Percentiles rank a stretch among this genome's conserved stretches.
Conservation (phyloP, 2,329 filamentous ascomycete genomes). For the Aspergillus viridinutans region DNA sequence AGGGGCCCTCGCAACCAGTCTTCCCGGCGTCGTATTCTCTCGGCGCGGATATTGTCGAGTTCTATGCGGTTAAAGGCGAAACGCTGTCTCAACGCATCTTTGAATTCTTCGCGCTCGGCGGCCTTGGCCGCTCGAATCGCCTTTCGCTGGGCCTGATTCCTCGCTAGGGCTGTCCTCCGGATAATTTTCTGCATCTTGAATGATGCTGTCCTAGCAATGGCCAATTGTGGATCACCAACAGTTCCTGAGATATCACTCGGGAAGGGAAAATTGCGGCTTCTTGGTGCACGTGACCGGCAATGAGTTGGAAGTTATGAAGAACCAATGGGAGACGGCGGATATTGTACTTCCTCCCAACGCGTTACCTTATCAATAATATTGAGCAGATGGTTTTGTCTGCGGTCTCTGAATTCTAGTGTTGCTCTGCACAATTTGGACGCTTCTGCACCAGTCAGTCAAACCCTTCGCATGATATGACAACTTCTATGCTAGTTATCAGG, state of each 20-base stretch:
- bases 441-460: background rate
- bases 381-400: background rate
- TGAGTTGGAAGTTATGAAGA: background rate
- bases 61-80: slow-evolving; percentile 31
- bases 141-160: slow-evolving; percentile 55
- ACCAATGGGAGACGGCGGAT: background rate
- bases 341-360: background rate
- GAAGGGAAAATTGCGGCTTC: slow-evolving; percentile 21
- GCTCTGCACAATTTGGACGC: background rate
- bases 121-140: slow-evolving; percentile 42
- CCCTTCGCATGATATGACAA: background rate
- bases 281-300: slow-evolving; percentile 11
- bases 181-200: slow-evolving; percentile 66
- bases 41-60: slow-evolving; percentile 41
- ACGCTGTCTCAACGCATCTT: slow-evolving; percentile 23
- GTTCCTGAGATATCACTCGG: slow-evolving; percentile 4
- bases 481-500: background rate
- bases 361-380: background rate
- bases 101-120: slow-evolving; percentile 37
- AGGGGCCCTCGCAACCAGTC: slow-evolving; percentile 75
- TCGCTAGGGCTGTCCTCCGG: slow-evolving; percentile 61
- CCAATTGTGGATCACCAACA: slow-evolving; percentile 10
- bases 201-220: slow-evolving; percentile 29
- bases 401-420: background rate
- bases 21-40: slow-evolving; percentile 60